phyloP scores from a whole-genome alignment of 768 basidiomycete species.

The Tricholoma saponaceum region DNA sequence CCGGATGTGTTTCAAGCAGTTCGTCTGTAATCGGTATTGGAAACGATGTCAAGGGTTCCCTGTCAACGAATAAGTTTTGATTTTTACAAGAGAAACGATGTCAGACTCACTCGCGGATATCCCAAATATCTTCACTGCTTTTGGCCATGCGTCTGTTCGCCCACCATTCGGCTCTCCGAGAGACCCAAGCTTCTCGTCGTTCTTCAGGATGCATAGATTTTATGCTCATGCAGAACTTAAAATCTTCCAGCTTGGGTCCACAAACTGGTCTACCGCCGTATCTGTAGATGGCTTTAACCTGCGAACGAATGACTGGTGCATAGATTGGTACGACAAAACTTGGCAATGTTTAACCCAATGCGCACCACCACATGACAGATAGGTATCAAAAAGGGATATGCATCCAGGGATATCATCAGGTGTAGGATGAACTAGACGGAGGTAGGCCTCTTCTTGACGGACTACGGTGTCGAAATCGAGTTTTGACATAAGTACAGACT shows the following conservation, averaged over 20 bases:
- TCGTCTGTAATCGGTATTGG: constrained; percentile 34
- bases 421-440: constrained; percentile 66
- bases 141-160: constrained; percentile 66
- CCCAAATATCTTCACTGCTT: constrained; percentile 97
- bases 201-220: constrained; percentile 77
- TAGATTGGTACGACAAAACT: background rate
- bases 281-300: constrained; percentile 84
- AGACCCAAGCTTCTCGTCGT: constrained; percentile 80
- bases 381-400: constrained; percentile 69
- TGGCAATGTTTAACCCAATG: constrained; percentile 8
- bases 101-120: constrained; percentile 66
- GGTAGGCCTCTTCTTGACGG: constrained; percentile 64
- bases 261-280: constrained; percentile 75
- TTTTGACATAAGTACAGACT: constrained; percentile 15
- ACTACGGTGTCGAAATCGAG: constrained; percentile 52
- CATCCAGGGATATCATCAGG: constrained; percentile 81
- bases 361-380: constrained; percentile 65
- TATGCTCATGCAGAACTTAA: constrained; percentile 90
- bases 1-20: constrained; percentile 1
- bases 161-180: constrained; percentile 92
- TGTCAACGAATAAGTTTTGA: constrained; percentile 16
- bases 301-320: constrained; percentile 64
- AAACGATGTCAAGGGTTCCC: constrained; percentile 48
- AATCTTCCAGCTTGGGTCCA: constrained; percentile 77
- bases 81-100: background rate